phyloP scores from a whole-genome alignment of 1,284 basidiomycete species.

The Kwoniella shivajii region DNA sequence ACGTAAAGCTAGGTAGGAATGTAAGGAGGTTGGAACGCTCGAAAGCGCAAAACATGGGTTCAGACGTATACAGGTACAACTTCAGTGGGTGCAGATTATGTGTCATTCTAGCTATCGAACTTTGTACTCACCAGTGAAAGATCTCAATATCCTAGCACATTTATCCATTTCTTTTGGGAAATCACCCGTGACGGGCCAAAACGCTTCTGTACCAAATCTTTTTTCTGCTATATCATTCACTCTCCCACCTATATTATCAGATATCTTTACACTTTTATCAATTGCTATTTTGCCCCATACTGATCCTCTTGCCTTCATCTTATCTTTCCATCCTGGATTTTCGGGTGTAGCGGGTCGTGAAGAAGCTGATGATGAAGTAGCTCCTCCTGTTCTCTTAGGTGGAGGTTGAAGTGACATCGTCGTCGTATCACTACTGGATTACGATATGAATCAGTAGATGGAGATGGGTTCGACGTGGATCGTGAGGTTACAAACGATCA shows the following conservation, averaged over 20 bases:
- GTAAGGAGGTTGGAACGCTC: too few relatives aligned
- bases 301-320: constrained; percentile 37
- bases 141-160: constrained; percentile 57
- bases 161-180: constrained; percentile 59
- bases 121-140: constrained; percentile 53
- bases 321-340: constrained; percentile 31
- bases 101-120: background rate
- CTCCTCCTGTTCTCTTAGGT: constrained; percentile 16
- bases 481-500: background rate
- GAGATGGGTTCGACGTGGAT: background rate
- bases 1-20: too few relatives aligned
- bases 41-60: too few relatives aligned
- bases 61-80: too few relatives aligned
- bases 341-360: constrained; percentile 9
- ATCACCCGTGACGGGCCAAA: constrained; percentile 60
- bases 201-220: constrained; percentile 57
- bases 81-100: too few relatives aligned
- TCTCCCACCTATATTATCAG: constrained; percentile 48
- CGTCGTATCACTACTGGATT: background rate
- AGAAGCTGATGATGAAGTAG: constrained; percentile 7
- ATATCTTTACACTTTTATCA: constrained; percentile 41
- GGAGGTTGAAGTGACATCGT: constrained; percentile 23
- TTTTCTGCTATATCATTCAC: constrained; percentile 50
- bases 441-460: background rate
- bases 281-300: constrained; percentile 47